These are phyloP conservation scores for Debaryomyces subglobosus DNA, from an alignment of 1,139 yeast genomes.

Conservation along the genomic window DNA sequence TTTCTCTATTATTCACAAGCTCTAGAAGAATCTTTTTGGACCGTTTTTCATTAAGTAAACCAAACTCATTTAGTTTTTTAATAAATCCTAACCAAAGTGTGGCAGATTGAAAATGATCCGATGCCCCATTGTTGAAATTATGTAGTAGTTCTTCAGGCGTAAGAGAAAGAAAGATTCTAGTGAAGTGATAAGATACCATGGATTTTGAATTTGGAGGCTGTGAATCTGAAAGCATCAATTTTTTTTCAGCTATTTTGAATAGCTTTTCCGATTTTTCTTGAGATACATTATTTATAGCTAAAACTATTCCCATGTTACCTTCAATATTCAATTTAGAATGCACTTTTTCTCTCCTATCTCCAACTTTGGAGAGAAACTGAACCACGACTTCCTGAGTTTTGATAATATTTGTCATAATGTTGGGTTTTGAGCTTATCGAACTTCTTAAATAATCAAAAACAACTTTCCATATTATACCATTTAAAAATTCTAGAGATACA, in stretches of 20 bases:
- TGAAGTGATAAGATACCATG: constrained; percentile 26
- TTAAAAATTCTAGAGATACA: constrained; percentile 21
- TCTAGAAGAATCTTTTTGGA: constrained; percentile 30
- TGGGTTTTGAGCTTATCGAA: constrained; percentile 7
- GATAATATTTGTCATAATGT: constrained; percentile 18
- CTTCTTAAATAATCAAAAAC: constrained; percentile 20
- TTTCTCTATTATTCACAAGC: constrained; percentile 24
- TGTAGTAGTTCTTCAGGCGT: constrained; percentile 38
- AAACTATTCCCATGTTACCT: constrained; percentile 44
- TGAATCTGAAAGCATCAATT: constrained; percentile 19
- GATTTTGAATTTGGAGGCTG: constrained; percentile 18
- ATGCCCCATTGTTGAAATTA: constrained; percentile 33
- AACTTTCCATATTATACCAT: constrained; percentile 28
- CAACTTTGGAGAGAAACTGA: constrained; percentile 18
- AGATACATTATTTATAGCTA: constrained; percentile 32
- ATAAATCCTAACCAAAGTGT: constrained; percentile 42
- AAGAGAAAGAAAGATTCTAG: constrained; percentile 29
- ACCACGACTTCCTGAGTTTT: constrained; percentile 37
- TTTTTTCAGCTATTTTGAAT: constrained; percentile 31
- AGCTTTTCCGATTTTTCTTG: constrained; percentile 29
- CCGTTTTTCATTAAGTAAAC: constrained; percentile 34
- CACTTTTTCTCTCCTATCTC: constrained; percentile 13
- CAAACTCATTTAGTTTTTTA: constrained; percentile 35
- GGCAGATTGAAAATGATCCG: constrained; percentile 27
- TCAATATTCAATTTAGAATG: constrained; percentile 26